phyloP scores from a whole-genome alignment of 805 yeast species.

The Yarrowia sp. region DNA sequence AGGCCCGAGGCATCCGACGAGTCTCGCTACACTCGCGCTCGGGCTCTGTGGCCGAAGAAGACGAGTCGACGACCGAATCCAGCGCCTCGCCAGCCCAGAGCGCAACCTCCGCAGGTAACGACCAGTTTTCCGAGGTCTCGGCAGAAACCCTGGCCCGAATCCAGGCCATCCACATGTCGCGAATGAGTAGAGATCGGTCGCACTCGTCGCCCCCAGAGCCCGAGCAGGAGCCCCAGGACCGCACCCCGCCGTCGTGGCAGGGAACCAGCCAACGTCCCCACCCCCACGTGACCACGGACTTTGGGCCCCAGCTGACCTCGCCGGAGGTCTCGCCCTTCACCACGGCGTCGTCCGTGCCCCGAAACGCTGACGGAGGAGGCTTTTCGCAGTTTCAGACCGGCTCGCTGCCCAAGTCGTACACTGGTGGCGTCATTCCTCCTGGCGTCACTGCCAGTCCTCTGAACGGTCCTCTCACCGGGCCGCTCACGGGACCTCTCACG shows the following conservation, averaged over 20 bases:
- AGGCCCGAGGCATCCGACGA: slow-evolving; percentile 22
- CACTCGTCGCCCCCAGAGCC: slow-evolving; percentile 42
- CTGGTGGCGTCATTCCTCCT: slow-evolving; percentile 44
- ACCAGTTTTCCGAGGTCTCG: slow-evolving; percentile 42
- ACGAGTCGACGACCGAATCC: background rate
- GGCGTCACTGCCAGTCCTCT: background rate
- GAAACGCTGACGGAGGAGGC: slow-evolving; percentile 3
- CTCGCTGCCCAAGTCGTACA: slow-evolving; percentile 25
- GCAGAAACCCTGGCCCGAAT: slow-evolving; percentile 87
- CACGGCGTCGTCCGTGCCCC: slow-evolving; percentile 39
- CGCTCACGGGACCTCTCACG: slow-evolving; percentile 19
- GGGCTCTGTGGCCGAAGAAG: slow-evolving; percentile 19
- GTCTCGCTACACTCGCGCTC: slow-evolving; percentile 22
- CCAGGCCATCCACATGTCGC: slow-evolving; percentile 83
- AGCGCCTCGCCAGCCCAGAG: no score
- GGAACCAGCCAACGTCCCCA: slow-evolving; percentile 43
- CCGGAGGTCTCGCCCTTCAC: slow-evolving; percentile 42
- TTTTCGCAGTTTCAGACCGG: slow-evolving; percentile 31
- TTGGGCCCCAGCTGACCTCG: slow-evolving; percentile 42
- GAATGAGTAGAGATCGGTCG: slow-evolving; percentile 58
- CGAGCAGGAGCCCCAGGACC: slow-evolving; percentile 40
- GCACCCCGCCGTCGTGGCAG: slow-evolving; percentile 41
- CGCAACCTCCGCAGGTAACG: background rate
- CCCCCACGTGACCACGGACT: slow-evolving; percentile 43
- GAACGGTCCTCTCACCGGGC: slow-evolving; percentile 27